Evolutionary conservation across 2,329 filamentous ascomycete species (phyloP), one percentile per base, ranked within the genome.

Genomic region (Colletotrichum scovillei): DNA sequence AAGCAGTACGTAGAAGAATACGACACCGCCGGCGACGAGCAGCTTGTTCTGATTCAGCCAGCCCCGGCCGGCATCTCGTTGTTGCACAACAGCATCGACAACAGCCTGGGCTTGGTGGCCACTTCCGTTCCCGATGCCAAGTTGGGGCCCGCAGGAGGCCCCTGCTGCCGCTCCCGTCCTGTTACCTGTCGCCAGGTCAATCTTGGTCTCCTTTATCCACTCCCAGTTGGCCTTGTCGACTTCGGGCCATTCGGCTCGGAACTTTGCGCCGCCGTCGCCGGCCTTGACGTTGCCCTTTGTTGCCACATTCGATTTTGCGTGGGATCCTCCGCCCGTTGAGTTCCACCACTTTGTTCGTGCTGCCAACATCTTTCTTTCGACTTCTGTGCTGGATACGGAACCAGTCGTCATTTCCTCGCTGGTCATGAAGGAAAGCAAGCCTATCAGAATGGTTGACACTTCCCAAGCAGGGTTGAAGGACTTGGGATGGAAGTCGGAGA

Each of bases 381-480:
- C 86, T 63, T 94, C 90, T 0, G 91, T 93, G 22, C 92, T 94
- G 6, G 92, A 92, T 35, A 99, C 91, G 35, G 93, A 95, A 2
- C 97, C 97, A 0, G 97, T 98, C 0, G 97, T 99, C 93, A 98
- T 98, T 86, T 99, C 97, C 80, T 99, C 96, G 76, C 94, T 95
- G 2, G 96, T 98, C 97, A 99, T 99, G 84, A 99, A 99, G 52
- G 94, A 97, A 75, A 98, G 87, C 32, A 99, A 89, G 11, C 97
- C 97, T 68, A 97, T 97, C 19, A 99, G 87, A 76, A 99, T 99
- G 0, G 97, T 99, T 67, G 93, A 96, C 8, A 99, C 97, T 80
- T 98, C 96, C 97, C 97, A 99, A 1, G 97, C 95, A 2, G 97
- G 97, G 82, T 99, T 99, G 87, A 98, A 99, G 32, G 93, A 96